phyloP scores from a whole-genome alignment of 106 monocot species.

The Phalaenopsis aphrodite region DNA sequence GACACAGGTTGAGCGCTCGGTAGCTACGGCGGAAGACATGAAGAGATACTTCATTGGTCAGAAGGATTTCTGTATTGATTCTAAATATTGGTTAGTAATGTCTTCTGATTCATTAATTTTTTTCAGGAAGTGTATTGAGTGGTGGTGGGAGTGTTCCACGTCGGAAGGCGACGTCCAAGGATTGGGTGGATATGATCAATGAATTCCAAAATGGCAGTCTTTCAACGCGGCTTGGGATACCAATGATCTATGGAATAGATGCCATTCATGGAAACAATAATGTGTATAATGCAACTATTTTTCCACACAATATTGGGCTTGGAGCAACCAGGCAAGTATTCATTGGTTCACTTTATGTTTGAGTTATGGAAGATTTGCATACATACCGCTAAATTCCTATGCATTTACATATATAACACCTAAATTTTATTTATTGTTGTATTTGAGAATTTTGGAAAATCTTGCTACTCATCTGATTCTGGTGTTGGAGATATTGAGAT shows the following conservation, averaged over 20 bases:
- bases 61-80: not conserved
- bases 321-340: conserved; percentile 54
- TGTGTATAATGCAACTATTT: conserved; percentile 58
- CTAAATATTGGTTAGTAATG: not conserved
- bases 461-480: not conserved
- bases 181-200: conserved; percentile 47
- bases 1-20: conserved; percentile 51
- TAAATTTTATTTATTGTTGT: not conserved
- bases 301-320: conserved; percentile 81
- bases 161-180: conserved; percentile 27
- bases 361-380: not conserved
- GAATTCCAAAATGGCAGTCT: conserved; percentile 47
- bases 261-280: conserved; percentile 59
- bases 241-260: conserved; percentile 64
- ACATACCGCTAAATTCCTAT: not conserved
- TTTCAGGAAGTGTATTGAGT: conserved; percentile 53
- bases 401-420: not conserved
- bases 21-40: conserved; percentile 37
- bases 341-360: conserved; percentile 2
- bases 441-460: not conserved
- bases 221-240: conserved; percentile 62
- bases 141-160: conserved; percentile 55
- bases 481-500: not conserved
- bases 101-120: not conserved
- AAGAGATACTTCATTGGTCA: conserved; percentile 24